These are phyloP conservation scores for Clathrospora elynae DNA, from an alignment of 2,329 filamentous ascomycete species.

Conservation along the genomic window DNA sequence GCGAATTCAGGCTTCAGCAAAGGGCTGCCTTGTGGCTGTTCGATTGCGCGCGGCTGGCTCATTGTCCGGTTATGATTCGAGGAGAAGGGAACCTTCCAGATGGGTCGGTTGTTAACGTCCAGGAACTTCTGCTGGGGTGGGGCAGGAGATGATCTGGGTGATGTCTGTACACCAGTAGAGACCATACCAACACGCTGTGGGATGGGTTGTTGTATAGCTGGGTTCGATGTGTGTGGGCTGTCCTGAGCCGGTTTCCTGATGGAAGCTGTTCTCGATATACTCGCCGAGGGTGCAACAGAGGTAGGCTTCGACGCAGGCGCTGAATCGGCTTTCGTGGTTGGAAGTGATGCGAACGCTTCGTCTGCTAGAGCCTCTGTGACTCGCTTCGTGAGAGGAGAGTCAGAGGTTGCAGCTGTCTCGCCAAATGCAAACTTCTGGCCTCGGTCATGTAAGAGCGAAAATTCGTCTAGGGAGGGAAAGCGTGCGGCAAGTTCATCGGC, in stretches of 20 bases:
- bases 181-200: conserved; percentile 61
- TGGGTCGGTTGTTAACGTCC: conserved; percentile 52
- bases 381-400: conserved; percentile 62
- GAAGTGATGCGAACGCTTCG: conserved; percentile 71
- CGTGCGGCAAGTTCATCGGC: conserved; percentile 81
- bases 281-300: conserved; percentile 38
- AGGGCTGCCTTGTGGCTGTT: conserved; percentile 44
- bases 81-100: conserved; percentile 60
- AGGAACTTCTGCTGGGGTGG: conserved; percentile 41
- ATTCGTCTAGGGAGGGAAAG: conserved; percentile 92
- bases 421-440: conserved; percentile 83
- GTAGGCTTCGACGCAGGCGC: conserved; percentile 37
- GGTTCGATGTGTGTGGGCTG: conserved; percentile 31
- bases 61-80: conserved; percentile 52
- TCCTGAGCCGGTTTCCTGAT: conserved; percentile 39
- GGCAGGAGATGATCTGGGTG: conserved; percentile 53
- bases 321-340: conserved; percentile 34
- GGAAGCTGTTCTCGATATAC: conserved; percentile 41
- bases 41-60: conserved; percentile 56
- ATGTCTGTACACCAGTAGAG: conserved; percentile 82
- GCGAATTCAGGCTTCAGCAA: conserved; percentile 47
- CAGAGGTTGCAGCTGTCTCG: conserved; percentile 48
- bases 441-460: conserved; percentile 84
- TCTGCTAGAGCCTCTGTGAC: conserved; percentile 80
- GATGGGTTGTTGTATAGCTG: conserved; percentile 51